Conservation (phyloP, 495 filamentous ascomycete genomes). For the Rhypophila decipiens region DNA sequence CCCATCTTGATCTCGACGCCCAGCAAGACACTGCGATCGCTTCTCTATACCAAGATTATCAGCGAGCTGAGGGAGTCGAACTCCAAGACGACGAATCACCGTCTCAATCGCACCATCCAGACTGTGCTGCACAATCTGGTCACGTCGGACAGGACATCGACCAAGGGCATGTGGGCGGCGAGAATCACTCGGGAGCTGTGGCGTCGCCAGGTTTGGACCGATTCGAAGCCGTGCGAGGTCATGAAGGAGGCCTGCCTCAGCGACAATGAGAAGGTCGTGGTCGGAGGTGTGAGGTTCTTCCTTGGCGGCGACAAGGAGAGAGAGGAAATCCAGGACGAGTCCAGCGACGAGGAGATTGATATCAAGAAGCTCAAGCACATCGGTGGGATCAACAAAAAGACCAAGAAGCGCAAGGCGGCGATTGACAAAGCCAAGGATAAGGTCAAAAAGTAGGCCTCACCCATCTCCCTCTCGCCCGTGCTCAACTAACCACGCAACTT, state of each 20-base stretch:
- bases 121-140: conserved; percentile 88
- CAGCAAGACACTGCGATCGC: conserved; percentile 75
- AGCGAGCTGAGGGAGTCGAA: conserved; percentile 85
- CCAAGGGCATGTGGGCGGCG: conserved; percentile 85
- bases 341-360: conserved; percentile 75
- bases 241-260: conserved; percentile 86
- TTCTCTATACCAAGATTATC: conserved; percentile 86
- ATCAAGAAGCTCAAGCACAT: conserved; percentile 78
- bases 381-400: conserved; percentile 89
- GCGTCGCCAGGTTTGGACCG: conserved; percentile 34
- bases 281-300: conserved; percentile 88
- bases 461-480: not conserved
- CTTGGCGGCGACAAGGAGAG: conserved; percentile 90
- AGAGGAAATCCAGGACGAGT: conserved; percentile 85
- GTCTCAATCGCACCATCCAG: conserved; percentile 86
- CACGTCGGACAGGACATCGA: conserved; percentile 71
- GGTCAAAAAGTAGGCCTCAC: conserved; percentile 40
- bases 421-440: conserved; percentile 72
- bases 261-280: conserved; percentile 82
- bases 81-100: conserved; percentile 78
- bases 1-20: conserved; percentile 73
- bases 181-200: conserved; percentile 34
- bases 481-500: not conserved
- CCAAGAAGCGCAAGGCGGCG: conserved; percentile 71
- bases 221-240: conserved; percentile 79